Evolutionary conservation across 306 rosid genomes (phyloP).

Genomic region (Elaeagnus macrophylla): DNA sequence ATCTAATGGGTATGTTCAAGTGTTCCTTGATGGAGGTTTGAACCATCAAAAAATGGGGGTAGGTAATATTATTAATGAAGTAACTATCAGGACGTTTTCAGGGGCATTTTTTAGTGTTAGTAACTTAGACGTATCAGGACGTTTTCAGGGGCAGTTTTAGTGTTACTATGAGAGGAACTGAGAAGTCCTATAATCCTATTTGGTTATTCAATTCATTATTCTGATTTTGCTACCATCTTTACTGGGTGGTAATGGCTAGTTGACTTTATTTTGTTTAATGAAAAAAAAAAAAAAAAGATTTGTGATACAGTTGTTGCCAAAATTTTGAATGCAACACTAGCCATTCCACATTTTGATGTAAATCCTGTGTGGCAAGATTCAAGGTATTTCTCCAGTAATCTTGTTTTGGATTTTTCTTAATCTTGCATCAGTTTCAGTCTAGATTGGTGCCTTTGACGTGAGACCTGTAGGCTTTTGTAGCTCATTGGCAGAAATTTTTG

Average conservation of each 20-base stretch:
- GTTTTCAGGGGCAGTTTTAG: no score
- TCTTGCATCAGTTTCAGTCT: neutral
- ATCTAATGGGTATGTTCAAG: slow-evolving; percentile 74
- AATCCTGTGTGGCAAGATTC: slow-evolving; percentile 96
- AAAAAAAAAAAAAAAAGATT: slow-evolving; percentile 30
- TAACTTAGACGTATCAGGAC: no score
- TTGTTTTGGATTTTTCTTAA: slow-evolving; percentile 5
- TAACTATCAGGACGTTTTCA: neutral
- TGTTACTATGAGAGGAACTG: neutral
- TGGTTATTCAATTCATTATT: neutral
- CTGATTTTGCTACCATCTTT: neutral
- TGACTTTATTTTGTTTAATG: slow-evolving; percentile 1
- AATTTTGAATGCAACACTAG: slow-evolving; percentile 87
- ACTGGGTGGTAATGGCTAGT: slow-evolving; percentile 2
- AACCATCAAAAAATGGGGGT: slow-evolving; percentile 99
- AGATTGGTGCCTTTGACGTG: neutral
- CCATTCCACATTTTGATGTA: slow-evolving; percentile 79
- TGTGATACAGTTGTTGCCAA: slow-evolving; percentile 98
- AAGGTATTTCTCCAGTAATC: slow-evolving; percentile 42
- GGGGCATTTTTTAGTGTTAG: neutral
- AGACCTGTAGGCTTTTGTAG: slow-evolving; percentile 33
- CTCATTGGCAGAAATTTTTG: slow-evolving; percentile 81
- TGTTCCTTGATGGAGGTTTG: slow-evolving; percentile 93
- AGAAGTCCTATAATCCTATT: slow-evolving; percentile 2
- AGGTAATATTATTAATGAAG: slow-evolving; percentile 18